These are phyloP conservation scores for Guadua angustifolia DNA, from an alignment of 176 grass and related monocot species.

Conservation along the genomic window DNA sequence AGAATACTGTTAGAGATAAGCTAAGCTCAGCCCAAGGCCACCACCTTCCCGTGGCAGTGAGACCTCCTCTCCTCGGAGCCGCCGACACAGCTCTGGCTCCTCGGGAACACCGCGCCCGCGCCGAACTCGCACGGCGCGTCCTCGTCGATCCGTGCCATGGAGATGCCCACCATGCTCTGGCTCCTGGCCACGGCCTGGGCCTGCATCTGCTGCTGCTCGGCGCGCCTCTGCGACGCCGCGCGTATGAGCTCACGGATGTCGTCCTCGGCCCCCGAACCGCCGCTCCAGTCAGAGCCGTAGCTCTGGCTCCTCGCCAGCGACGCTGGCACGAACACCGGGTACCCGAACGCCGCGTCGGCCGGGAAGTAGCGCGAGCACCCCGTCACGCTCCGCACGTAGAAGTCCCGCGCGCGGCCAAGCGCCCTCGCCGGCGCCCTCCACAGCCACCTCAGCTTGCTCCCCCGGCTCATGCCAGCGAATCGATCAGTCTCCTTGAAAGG, in stretches of 20 bases:
- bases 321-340: not conserved
- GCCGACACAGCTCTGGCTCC: constrained; percentile 54
- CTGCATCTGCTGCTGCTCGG: constrained; percentile 9
- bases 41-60: constrained; percentile 16
- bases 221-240: constrained; percentile 45
- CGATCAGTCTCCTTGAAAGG: too few relatives aligned
- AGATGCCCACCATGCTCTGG: constrained; percentile 47
- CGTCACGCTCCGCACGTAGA: too few relatives aligned
- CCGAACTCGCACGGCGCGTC: constrained; percentile 44
- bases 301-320: constrained; percentile 35
- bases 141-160: constrained; percentile 60
- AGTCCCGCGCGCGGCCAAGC: too few relatives aligned
- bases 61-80: constrained; percentile 20
- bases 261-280: constrained; percentile 4
- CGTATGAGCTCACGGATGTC: constrained; percentile 58
- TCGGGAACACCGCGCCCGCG: not conserved
- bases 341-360: too few relatives aligned
- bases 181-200: constrained; percentile 46
- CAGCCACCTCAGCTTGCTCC: too few relatives aligned
- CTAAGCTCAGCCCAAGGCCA: constrained; percentile 31
- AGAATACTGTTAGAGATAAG: too few relatives aligned
- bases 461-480: too few relatives aligned
- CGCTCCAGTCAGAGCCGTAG: constrained; percentile 18
- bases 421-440: too few relatives aligned
- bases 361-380: too few relatives aligned